These are phyloP conservation scores for Trichoderma aggressivum DNA, from an alignment of 2,329 filamentous ascomycete genomes.

Conservation along the genomic window DNA sequence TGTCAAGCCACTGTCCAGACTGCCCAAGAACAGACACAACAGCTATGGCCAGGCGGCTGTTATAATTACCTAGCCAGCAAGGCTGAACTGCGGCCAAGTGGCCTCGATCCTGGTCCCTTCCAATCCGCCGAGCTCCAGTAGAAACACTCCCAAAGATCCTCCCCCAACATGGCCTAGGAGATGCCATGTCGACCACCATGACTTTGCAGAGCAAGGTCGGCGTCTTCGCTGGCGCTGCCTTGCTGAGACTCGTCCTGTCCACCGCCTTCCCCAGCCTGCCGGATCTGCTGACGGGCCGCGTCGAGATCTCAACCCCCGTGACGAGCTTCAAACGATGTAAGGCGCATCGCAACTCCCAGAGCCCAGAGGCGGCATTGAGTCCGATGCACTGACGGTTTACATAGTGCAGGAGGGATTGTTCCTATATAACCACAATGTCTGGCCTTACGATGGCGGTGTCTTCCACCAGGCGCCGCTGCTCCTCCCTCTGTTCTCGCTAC, in stretches of 20 bases:
- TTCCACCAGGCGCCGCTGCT: constrained; percentile 81
- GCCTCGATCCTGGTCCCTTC: constrained; percentile 23
- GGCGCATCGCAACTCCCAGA: constrained; percentile 30
- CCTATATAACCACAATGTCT: constrained; percentile 93
- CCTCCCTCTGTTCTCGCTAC: constrained; percentile 83
- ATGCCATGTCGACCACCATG: constrained; percentile 39
- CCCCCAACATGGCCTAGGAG: constrained; percentile 25
- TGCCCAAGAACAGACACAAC: background rate
- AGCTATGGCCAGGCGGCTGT: background rate
- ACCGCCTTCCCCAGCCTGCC: constrained; percentile 78
- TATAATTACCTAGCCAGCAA: background rate
- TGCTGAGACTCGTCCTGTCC: constrained; percentile 76
- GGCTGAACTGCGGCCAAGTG: constrained; percentile 30
- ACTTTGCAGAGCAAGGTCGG: constrained; percentile 41
- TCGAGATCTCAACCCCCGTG: constrained; percentile 94
- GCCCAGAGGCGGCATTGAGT: background rate
- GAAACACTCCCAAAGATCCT: background rate
- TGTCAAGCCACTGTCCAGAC: background rate
- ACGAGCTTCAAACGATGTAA: constrained; percentile 96
- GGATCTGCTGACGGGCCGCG: constrained; percentile 80
- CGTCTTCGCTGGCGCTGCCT: constrained; percentile 72
- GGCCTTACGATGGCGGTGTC: constrained; percentile 91
- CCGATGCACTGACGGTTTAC: background rate
- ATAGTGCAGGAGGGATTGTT: constrained; percentile 94
- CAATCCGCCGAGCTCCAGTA: background rate